Evolutionary conservation across 2,329 filamentous ascomycete species (phyloP), one percentile per base, ranked within the genome.

Genomic region (Pseudogymnoascus pannorum): DNA sequence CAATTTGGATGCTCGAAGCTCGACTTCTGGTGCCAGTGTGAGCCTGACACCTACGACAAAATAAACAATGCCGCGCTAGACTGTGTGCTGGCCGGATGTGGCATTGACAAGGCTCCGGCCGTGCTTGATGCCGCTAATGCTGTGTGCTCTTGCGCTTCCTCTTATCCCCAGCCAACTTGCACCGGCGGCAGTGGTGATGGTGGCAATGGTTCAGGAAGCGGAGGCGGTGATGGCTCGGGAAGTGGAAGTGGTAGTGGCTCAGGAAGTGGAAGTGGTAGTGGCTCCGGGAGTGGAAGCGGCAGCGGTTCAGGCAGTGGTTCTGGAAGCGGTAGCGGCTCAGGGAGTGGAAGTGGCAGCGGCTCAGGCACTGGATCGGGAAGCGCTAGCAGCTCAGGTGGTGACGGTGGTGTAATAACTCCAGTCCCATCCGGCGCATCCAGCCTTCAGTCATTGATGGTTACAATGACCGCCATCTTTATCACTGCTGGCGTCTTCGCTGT

Each of bases 351-450:
- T 35, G 33, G 33, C 12, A 35, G 33, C 11, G 33, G n/a, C n/a
- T n/a, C n/a, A n/a, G n/a, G n/a, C n/a, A n/a, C n/a, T n/a, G n/a
- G n/a, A n/a, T n/a, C n/a, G n/a, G n/a, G 44, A 16, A 31, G 44
- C 7, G 44, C 24, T 8, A 48, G 42, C 20, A 20, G 40, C 5
- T 29, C 20, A 4, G 44, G 44, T 12, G 44, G 44, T 11, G 44
- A 9, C 24, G 44, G 44, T 8, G 44, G 44, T 54, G 16, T 54
- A 5, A 54, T 54, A 12, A 54, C 48, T 14, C 48, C 48, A 4
- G 48, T 54, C 26, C 48, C 48, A 54, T 54, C 48, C 48, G 31
- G 48, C 48, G 48, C 48, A 54, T 54, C 48, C 48, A 20, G 24
- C 48, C 24, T 31, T 16, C 48, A 54, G 48, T 54, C 48, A 9